Conservation (phyloP, 1,139 yeast genomes). For the Geotrichum macrosporum region DNA sequence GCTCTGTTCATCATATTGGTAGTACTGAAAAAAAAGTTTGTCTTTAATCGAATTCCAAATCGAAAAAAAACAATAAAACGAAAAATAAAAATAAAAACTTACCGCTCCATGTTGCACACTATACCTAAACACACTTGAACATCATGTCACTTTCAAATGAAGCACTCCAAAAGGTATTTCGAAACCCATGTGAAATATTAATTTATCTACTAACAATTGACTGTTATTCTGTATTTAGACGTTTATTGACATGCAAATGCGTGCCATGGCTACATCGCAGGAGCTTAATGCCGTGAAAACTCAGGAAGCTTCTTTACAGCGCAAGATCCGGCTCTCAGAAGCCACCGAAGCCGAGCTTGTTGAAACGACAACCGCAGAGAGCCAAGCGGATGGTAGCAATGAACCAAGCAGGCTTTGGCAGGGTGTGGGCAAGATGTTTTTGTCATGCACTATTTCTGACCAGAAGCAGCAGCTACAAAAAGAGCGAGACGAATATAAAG, state of each 20-base stretch:
- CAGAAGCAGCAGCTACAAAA: conserved; percentile 49
- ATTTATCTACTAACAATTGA: conserved; percentile 19
- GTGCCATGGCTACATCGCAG: conserved; percentile 43
- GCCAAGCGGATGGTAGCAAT: too few relatives aligned
- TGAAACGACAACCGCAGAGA: conserved; percentile 39
- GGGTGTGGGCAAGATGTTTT: conserved; percentile 69
- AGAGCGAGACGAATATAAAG: conserved; percentile 54
- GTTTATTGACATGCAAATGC: conserved; percentile 58
- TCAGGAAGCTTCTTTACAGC: conserved; percentile 54
- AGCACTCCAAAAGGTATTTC: conserved; percentile 47
- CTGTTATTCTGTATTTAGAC: conserved; percentile 26
- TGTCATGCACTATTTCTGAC: conserved; percentile 39
- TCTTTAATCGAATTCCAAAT: too few relatives aligned
- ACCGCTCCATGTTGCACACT: neutral
- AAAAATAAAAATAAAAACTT: neutral
- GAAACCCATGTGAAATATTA: too few relatives aligned
- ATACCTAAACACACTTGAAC: neutral
- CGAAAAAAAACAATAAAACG: neutral
- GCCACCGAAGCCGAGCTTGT: conserved; percentile 55
- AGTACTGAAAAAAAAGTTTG: too few relatives aligned
- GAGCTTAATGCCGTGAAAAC: conserved; percentile 61
- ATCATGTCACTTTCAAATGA: conserved; percentile 47
- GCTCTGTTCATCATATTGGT: too few relatives aligned
- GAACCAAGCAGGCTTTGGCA: conserved; percentile 77
- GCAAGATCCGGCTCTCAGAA: conserved; percentile 55